Evolutionary conservation across 495 filamentous ascomycete genomes (phyloP).

Genomic region (Neurospora discreta): DNA sequence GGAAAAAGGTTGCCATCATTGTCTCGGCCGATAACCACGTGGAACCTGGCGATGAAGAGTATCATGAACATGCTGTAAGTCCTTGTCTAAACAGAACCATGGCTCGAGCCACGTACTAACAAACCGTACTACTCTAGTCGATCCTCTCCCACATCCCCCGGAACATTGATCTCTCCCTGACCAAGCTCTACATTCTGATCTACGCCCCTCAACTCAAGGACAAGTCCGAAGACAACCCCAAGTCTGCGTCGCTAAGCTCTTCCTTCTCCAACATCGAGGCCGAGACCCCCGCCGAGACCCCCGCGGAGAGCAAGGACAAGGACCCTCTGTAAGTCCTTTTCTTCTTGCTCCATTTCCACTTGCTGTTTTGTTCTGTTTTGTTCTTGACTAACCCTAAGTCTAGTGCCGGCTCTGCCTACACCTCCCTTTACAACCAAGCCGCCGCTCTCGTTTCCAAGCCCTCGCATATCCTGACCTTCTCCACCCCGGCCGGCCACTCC

Average conservation of each 20-base stretch:
- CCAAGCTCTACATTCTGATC: conserved; percentile 75
- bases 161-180: conserved; percentile 53
- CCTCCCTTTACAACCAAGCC: conserved; percentile 65
- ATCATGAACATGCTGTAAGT: conserved; percentile 74
- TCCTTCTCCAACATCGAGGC: conserved; percentile 81
- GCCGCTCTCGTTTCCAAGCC: conserved; percentile 68
- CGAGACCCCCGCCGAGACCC: conserved; percentile 51
- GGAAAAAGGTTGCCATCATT: conserved; percentile 74
- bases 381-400: conserved; percentile 12
- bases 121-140: conserved; percentile 41
- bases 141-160: conserved; percentile 79
- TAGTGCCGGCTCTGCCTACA: conserved; percentile 46
- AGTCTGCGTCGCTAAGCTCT: conserved; percentile 58
- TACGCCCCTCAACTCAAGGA: conserved; percentile 74
- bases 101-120: neutral
- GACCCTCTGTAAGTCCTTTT: conserved; percentile 36
- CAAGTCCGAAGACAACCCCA: conserved; percentile 30
- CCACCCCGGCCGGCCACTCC: conserved; percentile 60
- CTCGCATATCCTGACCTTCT: conserved; percentile 79
- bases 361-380: neutral
- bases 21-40: conserved; percentile 61
- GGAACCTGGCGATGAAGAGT: conserved; percentile 45
- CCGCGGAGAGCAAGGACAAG: conserved; percentile 47
- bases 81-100: neutral
- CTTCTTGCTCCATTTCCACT: conserved; percentile 8